A percentile compares a stretch with the other conserved stretches of the same genome.
phyloP scores from a whole-genome alignment of 305 asterid genomes.

The Fraxinus dipetala region DNA sequence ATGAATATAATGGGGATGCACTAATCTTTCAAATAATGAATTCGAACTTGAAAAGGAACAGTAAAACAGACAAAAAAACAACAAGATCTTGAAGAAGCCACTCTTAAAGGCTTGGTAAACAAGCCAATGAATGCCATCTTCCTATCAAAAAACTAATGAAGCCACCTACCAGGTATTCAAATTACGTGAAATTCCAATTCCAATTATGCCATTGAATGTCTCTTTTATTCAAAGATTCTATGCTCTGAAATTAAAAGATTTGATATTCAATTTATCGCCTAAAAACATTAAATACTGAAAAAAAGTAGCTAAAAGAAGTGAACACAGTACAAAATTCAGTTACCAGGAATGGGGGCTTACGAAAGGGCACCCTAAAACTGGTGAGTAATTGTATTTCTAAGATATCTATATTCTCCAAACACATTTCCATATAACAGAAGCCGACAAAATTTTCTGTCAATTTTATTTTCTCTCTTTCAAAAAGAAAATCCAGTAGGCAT shows the following conservation, averaged over 20 bases:
- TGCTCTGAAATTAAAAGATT: not conserved
- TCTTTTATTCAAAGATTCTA: not conserved
- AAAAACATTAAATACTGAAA: not conserved
- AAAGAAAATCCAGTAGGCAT: not conserved
- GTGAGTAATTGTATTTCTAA: not conserved
- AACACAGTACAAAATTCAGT: not conserved
- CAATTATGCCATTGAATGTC: not conserved
- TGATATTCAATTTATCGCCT: not conserved
- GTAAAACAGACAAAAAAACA: not conserved
- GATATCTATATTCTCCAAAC: not conserved
- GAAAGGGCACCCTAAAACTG: not conserved
- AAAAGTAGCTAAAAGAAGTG: not conserved
- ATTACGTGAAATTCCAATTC: not conserved
- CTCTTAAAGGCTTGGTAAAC: not conserved
- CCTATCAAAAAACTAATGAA: not conserved
- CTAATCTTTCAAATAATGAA: constrained; percentile 1
- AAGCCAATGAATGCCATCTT: not conserved
- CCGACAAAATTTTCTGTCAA: not conserved
- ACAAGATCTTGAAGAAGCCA: not conserved
- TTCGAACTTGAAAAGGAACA: not conserved
- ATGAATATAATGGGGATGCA: not conserved
- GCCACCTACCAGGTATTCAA: not conserved
- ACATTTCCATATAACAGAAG: not conserved
- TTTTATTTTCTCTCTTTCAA: not conserved
- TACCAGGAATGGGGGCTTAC: not conserved